Evolutionary conservation across 2,329 filamentous ascomycete genomes (phyloP), one percentile per base, ranked within the genome.

Genomic region (Calonectria pseudoreteaudii): DNA sequence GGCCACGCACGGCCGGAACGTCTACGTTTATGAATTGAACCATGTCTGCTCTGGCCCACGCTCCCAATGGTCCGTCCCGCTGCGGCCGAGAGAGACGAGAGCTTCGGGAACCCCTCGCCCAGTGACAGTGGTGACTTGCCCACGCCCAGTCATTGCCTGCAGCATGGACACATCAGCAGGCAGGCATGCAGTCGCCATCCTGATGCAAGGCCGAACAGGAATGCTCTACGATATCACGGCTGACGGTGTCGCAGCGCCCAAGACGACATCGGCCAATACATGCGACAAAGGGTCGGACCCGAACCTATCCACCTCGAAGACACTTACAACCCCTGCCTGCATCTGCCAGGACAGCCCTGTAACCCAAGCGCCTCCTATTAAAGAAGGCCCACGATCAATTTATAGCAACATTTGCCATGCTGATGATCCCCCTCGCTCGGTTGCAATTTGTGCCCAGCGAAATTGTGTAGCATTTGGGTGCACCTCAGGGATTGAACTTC

Each of bases 401-500:
- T 84, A 83, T 78, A 85, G 87, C 50, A 86, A 90, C 74, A 79
- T 94, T 50, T 93, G 92, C 79, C 90, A 88, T 2, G 83, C 88
- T 47, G 89, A 93, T 68, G 91, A 93, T 75, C 90, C 90, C 20
- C 92, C 92, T 16, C 88, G 90, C n/a, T 92, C 90, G 49, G 88
- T 93, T 13, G 90, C 92, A 0, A 89, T 94, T 41, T 93, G 90
- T 76, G 92, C 92, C n/a, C 90, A 92, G 71, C 87, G 90, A 58
- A 87, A 88, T 66, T 93, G 91, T 76, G 90, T 93, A 41, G 92
- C 91, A 11, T 94, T 93, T 84, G 92, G 92, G 18, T 93, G 90
- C 75, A 87, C 88, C 16, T 86, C 88, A 10, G 90, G 91, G 1
- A 90, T 93, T 67, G 92, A 93, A 79, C 84, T 93, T 49, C 91